Evolutionary conservation across 257 asterid genomes (phyloP).

Genomic region (Petunia axillaris): DNA sequence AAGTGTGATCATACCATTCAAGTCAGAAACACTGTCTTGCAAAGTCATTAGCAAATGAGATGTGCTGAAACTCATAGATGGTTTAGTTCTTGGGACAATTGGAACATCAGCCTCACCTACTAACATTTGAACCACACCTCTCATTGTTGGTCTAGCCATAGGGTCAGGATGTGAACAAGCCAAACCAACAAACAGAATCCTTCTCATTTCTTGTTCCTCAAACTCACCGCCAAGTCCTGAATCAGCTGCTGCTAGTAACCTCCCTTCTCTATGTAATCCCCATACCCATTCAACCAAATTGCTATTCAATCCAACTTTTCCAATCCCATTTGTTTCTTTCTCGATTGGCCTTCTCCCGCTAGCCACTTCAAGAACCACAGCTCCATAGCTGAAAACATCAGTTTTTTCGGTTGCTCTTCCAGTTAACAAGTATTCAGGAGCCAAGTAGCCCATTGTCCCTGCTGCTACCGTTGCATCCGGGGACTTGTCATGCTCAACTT

Average conservation of each 20-base stretch:
- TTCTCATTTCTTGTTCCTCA: constrained; percentile 26
- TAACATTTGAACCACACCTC: constrained; percentile 24
- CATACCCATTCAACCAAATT: constrained; percentile 26
- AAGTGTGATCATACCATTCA: constrained; percentile 26
- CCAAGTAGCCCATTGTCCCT: constrained; percentile 27
- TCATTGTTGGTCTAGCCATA: constrained; percentile 28
- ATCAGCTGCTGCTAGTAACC: constrained; percentile 16
- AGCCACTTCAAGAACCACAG: constrained; percentile 26
- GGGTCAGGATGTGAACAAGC: constrained; percentile 27
- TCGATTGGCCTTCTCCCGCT: constrained; percentile 27
- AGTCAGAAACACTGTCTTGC: constrained; percentile 22
- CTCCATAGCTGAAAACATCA: constrained; percentile 26
- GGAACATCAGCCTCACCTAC: constrained; percentile 29
- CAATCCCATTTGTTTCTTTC: neutral
- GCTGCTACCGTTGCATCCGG: constrained; percentile 26
- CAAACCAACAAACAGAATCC: constrained; percentile 23
- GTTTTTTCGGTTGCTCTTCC: constrained; percentile 24
- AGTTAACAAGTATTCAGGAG: constrained; percentile 24
- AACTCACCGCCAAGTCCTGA: neutral
- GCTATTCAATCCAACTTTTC: neutral
- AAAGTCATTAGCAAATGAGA: constrained; percentile 19
- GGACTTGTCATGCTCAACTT: constrained; percentile 25
- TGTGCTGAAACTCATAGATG: constrained; percentile 21
- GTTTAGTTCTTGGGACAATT: constrained; percentile 26
- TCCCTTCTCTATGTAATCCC: constrained; percentile 21